Percentiles rank a stretch among this genome's conserved stretches.
Conservation (phyloP, 306 rosid species). For the Argentina anserina region DNA sequence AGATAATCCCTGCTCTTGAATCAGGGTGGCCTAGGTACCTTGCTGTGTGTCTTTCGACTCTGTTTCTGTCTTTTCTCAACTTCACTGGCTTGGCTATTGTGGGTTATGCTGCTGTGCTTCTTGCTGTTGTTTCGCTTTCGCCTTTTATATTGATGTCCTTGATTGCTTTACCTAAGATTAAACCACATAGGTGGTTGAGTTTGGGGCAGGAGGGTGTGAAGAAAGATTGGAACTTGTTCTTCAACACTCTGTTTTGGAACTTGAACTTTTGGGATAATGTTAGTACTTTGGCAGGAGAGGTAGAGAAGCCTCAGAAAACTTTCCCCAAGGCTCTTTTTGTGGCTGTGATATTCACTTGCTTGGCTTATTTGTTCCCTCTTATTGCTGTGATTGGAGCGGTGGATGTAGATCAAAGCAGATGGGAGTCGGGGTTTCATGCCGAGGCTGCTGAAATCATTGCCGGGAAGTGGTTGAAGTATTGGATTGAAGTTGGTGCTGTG, state of each 20-base stretch:
- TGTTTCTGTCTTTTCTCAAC: constrained; percentile 28
- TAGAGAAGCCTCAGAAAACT: constrained; percentile 22
- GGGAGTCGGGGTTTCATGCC: constrained; percentile 34
- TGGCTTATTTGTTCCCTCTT: constrained; percentile 29
- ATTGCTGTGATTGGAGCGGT: constrained; percentile 27
- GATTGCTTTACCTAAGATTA: constrained; percentile 31
- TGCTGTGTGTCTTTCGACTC: constrained; percentile 15
- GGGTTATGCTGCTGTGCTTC: constrained; percentile 26
- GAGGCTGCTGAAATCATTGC: constrained; percentile 31
- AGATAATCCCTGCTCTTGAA: constrained; percentile 19
- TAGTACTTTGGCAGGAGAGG: constrained; percentile 35
- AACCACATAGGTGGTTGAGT: constrained; percentile 23
- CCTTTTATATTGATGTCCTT: constrained; percentile 33
- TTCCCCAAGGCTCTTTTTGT: constrained; percentile 26
- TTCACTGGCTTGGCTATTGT: constrained; percentile 35
- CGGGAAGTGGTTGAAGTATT: constrained; percentile 30
- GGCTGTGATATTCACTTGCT: constrained; percentile 33
- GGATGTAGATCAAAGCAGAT: constrained; percentile 17
- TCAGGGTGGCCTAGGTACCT: constrained; percentile 32
- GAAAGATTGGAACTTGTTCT: constrained; percentile 32
- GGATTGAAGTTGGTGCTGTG: constrained; percentile 34
- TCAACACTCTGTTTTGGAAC: constrained; percentile 37
- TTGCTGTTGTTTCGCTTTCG: constrained; percentile 23
- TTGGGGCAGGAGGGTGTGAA: constrained; percentile 23
- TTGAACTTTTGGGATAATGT: constrained; percentile 35